These are phyloP conservation scores for Sanghuangporus baumii DNA, from an alignment of 1,284 basidiomycete species.

Conservation along the genomic window DNA sequence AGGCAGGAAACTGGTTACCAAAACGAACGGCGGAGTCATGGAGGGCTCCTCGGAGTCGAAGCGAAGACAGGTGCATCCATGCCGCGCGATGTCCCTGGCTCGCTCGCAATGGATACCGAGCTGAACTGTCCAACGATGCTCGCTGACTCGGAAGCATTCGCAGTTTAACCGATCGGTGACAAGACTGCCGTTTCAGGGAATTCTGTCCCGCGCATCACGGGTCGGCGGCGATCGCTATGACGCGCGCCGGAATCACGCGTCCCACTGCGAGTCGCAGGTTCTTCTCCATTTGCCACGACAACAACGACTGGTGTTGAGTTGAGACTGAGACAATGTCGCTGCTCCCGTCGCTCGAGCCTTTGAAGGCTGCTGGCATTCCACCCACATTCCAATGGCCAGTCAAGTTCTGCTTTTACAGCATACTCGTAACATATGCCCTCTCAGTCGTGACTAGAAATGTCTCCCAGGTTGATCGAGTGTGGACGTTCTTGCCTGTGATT, in stretches of 20 bases:
- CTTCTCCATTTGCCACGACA: not conserved
- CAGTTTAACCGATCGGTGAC: not conserved
- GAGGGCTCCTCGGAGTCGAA: not conserved
- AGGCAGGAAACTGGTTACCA: not conserved
- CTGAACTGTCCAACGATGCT: not conserved
- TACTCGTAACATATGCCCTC: constrained; percentile 44
- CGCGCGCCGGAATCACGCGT: not conserved
- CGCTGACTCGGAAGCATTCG: not conserved
- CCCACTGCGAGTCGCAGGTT: not conserved
- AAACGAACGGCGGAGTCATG: not conserved
- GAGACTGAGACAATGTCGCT: constrained; percentile 7
- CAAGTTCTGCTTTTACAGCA: constrained; percentile 50
- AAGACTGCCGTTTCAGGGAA: not conserved
- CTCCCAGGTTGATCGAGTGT: constrained; percentile 74
- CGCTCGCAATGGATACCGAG: not conserved
- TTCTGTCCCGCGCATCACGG: not conserved
- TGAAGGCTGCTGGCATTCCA: constrained; percentile 20
- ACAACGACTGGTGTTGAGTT: not conserved
- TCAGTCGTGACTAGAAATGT: constrained; percentile 74
- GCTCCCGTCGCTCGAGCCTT: not conserved
- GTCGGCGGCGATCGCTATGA: not conserved
- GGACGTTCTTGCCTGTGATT: constrained; percentile 77
- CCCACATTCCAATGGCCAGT: constrained; percentile 52
- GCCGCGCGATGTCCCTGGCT: not conserved
- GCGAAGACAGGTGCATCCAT: constrained; percentile 1